phyloP scores from a whole-genome alignment of 805 yeast genomes.

The Helenozyma rhizophorensis region DNA sequence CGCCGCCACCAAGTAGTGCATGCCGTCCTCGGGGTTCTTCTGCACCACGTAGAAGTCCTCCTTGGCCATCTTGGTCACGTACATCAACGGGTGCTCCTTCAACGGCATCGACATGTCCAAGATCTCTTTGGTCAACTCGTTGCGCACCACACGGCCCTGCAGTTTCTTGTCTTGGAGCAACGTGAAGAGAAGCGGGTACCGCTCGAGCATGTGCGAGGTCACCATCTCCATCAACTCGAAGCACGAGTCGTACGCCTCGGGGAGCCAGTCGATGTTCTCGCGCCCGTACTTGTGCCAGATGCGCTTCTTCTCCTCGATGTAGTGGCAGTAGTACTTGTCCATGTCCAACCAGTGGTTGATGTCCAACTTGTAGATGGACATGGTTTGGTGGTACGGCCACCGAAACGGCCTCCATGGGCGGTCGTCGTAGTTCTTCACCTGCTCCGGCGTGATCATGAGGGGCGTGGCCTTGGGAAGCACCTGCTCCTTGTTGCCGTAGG shows the following conservation, averaged over 20 bases:
- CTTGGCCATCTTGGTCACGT: constrained; percentile 65
- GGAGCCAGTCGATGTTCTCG: constrained; percentile 61
- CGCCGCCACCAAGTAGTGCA: constrained; percentile 64
- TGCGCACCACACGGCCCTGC: constrained; percentile 51
- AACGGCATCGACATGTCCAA: constrained; percentile 58
- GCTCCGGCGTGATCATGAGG: constrained; percentile 60
- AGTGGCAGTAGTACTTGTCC: constrained; percentile 71
- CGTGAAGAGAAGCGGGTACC: constrained; percentile 64
- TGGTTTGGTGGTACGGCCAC: constrained; percentile 78
- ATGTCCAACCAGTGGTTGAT: constrained; percentile 74
- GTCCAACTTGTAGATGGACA: constrained; percentile 70
- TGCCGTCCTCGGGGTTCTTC: constrained; percentile 45
- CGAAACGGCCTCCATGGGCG: constrained; percentile 80
- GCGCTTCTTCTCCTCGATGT: constrained; percentile 58
- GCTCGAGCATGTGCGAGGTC: constrained; percentile 50
- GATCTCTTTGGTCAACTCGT: constrained; percentile 58
- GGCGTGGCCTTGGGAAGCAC: constrained; percentile 50
- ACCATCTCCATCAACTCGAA: constrained; percentile 62
- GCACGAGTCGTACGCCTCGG: constrained; percentile 59
- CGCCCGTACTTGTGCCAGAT: constrained; percentile 55
- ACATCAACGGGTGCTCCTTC: constrained; percentile 59
- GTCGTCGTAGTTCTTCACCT: constrained; percentile 61
- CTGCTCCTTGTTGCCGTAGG: not conserved
- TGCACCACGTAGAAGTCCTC: constrained; percentile 68
- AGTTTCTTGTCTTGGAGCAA: constrained; percentile 31